phyloP scores from a whole-genome alignment of 2,329 filamentous ascomycete genomes.

The Penicillium janthinellum region DNA sequence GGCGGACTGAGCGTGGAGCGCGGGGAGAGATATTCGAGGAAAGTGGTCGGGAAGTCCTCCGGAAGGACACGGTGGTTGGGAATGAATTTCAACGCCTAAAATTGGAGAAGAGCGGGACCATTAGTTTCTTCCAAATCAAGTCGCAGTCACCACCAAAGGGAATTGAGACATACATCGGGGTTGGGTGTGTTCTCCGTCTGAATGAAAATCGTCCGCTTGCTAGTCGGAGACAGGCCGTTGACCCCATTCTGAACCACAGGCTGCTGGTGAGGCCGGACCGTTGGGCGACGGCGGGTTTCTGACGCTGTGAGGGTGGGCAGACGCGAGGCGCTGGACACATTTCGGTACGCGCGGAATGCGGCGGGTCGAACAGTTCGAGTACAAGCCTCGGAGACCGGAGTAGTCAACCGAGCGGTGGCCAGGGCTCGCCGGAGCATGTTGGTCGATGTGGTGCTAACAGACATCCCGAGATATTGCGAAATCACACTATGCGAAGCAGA shows the following conservation, averaged over 20 bases:
- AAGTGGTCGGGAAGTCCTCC: conserved; percentile 69
- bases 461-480: conserved; percentile 28
- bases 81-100: conserved; percentile 80
- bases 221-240: conserved; percentile 42
- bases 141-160: not conserved
- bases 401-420: conserved; percentile 25
- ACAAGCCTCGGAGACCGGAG: conserved; percentile 29
- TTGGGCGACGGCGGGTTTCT: conserved; percentile 49
- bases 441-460: conserved; percentile 35
- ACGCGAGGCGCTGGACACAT: conserved; percentile 47
- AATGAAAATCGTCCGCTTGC: conserved; percentile 84
- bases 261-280: conserved; percentile 47
- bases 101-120: not conserved
- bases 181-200: conserved; percentile 96
- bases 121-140: not conserved
- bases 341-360: conserved; percentile 37
- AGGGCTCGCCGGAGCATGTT: conserved; percentile 36
- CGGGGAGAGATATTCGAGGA: conserved; percentile 88
- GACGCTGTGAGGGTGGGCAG: conserved; percentile 53
- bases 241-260: conserved; percentile 39
- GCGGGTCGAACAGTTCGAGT: conserved; percentile 32
- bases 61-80: conserved; percentile 88
- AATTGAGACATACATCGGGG: conserved; percentile 62
- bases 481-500: conserved; percentile 4
- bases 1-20: conserved; percentile 86